Evolutionary conservation across 768 basidiomycete species (phyloP).

Genomic region (Mycena metata): DNA sequence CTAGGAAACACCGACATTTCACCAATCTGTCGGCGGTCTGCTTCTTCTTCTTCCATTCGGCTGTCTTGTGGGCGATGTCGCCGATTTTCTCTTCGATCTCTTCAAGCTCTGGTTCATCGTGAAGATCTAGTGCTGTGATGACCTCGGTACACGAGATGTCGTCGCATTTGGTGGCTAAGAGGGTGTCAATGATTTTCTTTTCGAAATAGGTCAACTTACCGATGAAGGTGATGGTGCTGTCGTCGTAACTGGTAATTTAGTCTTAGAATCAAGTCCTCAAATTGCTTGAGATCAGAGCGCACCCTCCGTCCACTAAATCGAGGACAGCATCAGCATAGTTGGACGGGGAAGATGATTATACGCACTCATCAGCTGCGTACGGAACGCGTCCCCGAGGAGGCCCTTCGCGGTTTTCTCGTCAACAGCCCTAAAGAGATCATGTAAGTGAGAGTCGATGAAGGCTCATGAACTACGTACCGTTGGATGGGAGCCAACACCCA

Average conservation of each 20-base stretch:
- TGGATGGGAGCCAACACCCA: constrained; percentile 79
- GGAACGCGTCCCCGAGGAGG: constrained; percentile 75
- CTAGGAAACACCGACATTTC: constrained; percentile 54
- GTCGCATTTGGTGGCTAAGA: constrained; percentile 71
- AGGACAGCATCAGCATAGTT: not conserved
- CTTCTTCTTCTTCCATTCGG: constrained; percentile 59
- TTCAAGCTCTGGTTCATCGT: constrained; percentile 66
- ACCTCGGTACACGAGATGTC: constrained; percentile 74
- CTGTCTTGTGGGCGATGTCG: constrained; percentile 48
- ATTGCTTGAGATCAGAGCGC: not conserved
- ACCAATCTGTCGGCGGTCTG: constrained; percentile 50
- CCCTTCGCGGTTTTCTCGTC: constrained; percentile 77
- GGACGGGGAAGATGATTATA: constrained; percentile 26
- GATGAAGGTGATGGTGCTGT: constrained; percentile 72
- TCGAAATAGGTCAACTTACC: constrained; percentile 49
- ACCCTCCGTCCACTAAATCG: constrained; percentile 59
- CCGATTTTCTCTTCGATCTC: constrained; percentile 63
- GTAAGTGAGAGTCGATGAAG: not conserved
- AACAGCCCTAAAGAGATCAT: constrained; percentile 57
- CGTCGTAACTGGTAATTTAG: constrained; percentile 61
- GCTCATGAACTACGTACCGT: constrained; percentile 6
- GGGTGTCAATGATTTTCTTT: not conserved
- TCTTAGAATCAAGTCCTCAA: not conserved
- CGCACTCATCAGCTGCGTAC: constrained; percentile 71
- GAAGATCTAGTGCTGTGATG: constrained; percentile 62